A percentile compares a stretch with the other conserved stretches of the same genome.
Conservation (phyloP, 2,329 filamentous ascomycete genomes). For the Exophiala xenobiotica region DNA sequence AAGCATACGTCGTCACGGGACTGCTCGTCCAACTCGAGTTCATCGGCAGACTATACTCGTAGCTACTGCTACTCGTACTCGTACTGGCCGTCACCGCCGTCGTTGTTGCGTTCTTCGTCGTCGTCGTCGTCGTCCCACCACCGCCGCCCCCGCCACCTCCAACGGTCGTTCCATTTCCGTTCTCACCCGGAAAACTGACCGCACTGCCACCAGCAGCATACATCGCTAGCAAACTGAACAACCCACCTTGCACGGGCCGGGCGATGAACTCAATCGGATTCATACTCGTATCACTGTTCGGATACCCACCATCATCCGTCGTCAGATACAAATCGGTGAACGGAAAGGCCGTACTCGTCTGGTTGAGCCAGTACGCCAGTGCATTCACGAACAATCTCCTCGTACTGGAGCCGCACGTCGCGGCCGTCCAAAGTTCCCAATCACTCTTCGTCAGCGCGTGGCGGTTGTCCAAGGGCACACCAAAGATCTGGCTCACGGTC, state of each 20-base stretch:
- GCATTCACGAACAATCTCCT: constrained; percentile 69
- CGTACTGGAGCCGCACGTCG: constrained; percentile 64
- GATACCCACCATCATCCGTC: constrained; percentile 69
- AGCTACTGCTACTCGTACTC: too few relatives aligned
- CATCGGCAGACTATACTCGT: not conserved
- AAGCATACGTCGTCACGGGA: not conserved
- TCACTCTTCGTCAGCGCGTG: constrained; percentile 84
- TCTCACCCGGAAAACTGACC: not conserved
- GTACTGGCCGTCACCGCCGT: too few relatives aligned
- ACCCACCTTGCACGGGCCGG: constrained; percentile 75
- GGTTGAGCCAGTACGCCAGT: constrained; percentile 77
- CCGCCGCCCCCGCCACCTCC: too few relatives aligned
- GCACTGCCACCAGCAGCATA: not conserved
- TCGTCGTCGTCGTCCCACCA: not conserved
- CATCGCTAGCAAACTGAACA: constrained; percentile 80
- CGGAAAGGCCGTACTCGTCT: constrained; percentile 71
- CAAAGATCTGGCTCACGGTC: constrained; percentile 75
- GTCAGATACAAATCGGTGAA: constrained; percentile 81
- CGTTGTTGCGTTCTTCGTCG: not conserved
- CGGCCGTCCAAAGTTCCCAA: constrained; percentile 85
- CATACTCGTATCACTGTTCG: constrained; percentile 49
- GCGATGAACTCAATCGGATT: constrained; percentile 65
- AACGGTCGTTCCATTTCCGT: not conserved
- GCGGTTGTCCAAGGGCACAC: constrained; percentile 74
- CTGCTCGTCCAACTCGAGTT: not conserved